These are phyloP conservation scores for Syncephalis plumigaleata DNA, from an alignment of 371 early-diverging fungal species.

Conservation along the genomic window DNA sequence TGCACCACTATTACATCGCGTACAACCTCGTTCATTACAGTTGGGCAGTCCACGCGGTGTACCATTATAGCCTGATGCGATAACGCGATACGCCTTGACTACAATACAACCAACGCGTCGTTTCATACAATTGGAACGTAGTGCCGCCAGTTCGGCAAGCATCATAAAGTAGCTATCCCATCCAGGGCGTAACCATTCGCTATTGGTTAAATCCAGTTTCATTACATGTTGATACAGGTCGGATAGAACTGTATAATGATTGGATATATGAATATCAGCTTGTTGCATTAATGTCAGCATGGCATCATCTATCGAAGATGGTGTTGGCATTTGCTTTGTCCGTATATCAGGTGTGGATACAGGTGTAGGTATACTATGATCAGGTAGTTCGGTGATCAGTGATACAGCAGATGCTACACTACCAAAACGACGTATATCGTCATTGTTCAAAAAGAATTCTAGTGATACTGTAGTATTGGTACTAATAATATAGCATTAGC, in stretches of 20 bases:
- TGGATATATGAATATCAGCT: conserved; percentile 43
- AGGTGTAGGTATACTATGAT: neutral
- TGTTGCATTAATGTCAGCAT: conserved; percentile 21
- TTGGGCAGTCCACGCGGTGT: conserved; percentile 83
- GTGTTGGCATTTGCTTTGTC: neutral
- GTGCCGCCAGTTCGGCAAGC: conserved; percentile 75
- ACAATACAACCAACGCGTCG: conserved; percentile 93
- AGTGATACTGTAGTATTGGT: no score
- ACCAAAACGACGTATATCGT: neutral
- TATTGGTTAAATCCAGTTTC: conserved; percentile 33
- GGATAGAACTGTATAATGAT: conserved; percentile 17
- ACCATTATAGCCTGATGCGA: conserved; percentile 97
- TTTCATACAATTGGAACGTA: conserved; percentile 91
- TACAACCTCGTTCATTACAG: conserved; percentile 92
- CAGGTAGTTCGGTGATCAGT: neutral
- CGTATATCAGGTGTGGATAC: no score
- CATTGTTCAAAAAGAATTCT: conserved; percentile 2
- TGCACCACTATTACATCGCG: conserved; percentile 72
- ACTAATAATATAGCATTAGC: no score
- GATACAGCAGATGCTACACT: neutral
- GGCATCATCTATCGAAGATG: conserved; percentile 3
- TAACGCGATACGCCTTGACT: conserved; percentile 72
- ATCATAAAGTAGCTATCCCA: conserved; percentile 98
- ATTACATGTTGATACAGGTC: conserved; percentile 21
- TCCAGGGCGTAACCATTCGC: conserved; percentile 60